Percentiles rank a stretch among this genome's conserved stretches.
These are phyloP conservation scores for Trichoderma simmonsii DNA, from an alignment of 2,329 filamentous ascomycete species.

Conservation along the genomic window DNA sequence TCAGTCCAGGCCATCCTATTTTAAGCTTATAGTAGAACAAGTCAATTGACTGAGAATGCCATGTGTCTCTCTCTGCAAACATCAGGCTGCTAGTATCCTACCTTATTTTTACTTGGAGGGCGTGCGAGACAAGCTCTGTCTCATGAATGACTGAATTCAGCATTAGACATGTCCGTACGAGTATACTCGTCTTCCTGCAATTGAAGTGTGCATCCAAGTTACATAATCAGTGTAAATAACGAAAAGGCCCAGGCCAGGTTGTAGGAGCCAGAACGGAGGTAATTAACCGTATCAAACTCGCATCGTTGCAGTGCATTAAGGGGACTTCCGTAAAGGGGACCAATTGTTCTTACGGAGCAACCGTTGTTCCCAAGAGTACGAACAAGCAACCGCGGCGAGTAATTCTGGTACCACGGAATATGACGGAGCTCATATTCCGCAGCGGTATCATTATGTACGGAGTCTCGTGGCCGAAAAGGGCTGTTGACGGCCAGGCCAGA, in stretches of 20 bases:
- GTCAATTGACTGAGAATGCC: not conserved
- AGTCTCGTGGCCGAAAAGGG: not conserved
- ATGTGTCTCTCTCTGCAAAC: not conserved
- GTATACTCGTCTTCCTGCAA: no score
- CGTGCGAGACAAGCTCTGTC: not conserved
- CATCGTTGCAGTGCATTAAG: not conserved
- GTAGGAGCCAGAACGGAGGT: not conserved
- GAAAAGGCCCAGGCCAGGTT: not conserved
- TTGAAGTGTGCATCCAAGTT: not conserved
- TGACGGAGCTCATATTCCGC: constrained; percentile 1
- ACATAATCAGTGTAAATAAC: not conserved
- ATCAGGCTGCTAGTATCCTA: not conserved
- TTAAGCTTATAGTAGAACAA: constrained; percentile 1
- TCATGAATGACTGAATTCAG: not conserved
- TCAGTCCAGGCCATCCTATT: not conserved
- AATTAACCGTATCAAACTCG: constrained; percentile 4
- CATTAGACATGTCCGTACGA: not conserved
- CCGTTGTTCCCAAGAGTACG: not conserved
- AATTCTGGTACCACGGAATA: not conserved
- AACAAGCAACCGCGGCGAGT: not conserved
- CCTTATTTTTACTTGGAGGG: not conserved
- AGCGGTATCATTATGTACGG: not conserved
- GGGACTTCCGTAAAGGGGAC: not conserved
- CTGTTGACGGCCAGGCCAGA: not conserved
- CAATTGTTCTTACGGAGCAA: not conserved